These are phyloP conservation scores for Astrocystis sublimbata DNA, from an alignment of 495 filamentous ascomycete genomes.

Conservation along the genomic window DNA sequence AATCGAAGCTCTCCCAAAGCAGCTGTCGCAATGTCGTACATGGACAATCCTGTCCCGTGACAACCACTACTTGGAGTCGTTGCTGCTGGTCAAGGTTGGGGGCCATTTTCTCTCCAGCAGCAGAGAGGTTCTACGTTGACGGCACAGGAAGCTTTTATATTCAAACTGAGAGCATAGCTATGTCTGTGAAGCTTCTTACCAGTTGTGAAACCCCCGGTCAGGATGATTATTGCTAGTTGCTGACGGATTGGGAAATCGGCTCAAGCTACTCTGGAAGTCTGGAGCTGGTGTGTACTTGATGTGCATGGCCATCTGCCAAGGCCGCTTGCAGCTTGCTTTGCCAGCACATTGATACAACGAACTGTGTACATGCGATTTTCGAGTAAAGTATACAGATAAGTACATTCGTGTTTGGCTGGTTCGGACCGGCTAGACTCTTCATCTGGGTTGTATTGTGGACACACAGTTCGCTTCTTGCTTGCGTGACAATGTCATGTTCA, in stretches of 20 bases:
- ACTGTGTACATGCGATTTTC: conserved; percentile 2
- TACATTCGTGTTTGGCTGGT: not conserved
- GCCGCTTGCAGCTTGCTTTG: conserved; percentile 21
- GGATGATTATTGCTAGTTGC: conserved; percentile 8
- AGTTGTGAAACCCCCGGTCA: conserved; percentile 4
- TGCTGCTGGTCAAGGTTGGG: conserved; percentile 18
- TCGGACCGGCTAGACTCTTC: not conserved
- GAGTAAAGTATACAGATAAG: conserved; percentile 12
- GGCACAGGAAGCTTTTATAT: conserved; percentile 19
- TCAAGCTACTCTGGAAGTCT: conserved; percentile 7
- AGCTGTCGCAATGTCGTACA: conserved; percentile 23
- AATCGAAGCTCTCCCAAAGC: conserved; percentile 18
- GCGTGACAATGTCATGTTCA: conserved; percentile 5
- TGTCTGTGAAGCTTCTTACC: conserved; percentile 10
- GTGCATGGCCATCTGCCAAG: conserved; percentile 22
- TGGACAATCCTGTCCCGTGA: conserved; percentile 33
- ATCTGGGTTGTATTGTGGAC: conserved; percentile 17
- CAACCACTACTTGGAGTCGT: conserved; percentile 19
- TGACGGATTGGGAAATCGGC: conserved; percentile 19
- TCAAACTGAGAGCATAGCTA: not conserved
- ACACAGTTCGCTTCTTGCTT: conserved; percentile 10
- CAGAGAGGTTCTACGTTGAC: conserved; percentile 18
- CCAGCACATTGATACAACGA: conserved; percentile 16
- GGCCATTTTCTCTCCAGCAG: conserved; percentile 25
- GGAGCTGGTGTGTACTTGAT: conserved; percentile 12